Evolutionary conservation across 2,329 filamentous ascomycete genomes (phyloP).

Genomic region (Aspergillus carbonarius): DNA sequence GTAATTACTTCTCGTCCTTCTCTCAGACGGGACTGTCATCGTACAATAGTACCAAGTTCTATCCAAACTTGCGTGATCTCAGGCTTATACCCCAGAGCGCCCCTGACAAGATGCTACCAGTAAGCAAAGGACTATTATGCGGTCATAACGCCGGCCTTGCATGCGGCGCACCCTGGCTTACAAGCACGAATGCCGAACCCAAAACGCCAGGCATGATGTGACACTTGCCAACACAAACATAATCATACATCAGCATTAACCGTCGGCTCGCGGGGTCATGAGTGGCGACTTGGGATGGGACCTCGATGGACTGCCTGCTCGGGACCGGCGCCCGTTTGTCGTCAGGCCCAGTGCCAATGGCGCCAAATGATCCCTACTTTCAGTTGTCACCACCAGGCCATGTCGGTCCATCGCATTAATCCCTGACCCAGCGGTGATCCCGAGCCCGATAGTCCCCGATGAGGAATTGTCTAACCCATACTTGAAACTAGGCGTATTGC

Average conservation of each 20-base stretch:
- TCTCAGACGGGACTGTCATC: too few relatives aligned
- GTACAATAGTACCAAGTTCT: too few relatives aligned
- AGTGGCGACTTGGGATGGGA: conserved; percentile 37
- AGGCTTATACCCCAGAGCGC: not conserved
- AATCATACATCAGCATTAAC: conserved; percentile 27
- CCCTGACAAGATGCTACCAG: conserved; percentile 18
- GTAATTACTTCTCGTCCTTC: too few relatives aligned
- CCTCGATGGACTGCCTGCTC: conserved; percentile 51
- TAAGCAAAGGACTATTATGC: conserved; percentile 19
- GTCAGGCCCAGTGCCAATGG: conserved; percentile 53
- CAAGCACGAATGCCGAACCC: conserved; percentile 20
- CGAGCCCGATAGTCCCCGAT: conserved; percentile 37
- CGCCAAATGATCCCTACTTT: conserved; percentile 77
- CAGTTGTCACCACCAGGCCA: conserved; percentile 76
- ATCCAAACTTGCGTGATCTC: too few relatives aligned
- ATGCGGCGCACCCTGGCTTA: conserved; percentile 8
- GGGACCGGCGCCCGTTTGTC: conserved; percentile 45
- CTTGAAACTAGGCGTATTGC: conserved; percentile 35
- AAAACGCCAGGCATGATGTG: conserved; percentile 9
- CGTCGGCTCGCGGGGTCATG: conserved; percentile 36
- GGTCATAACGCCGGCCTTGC: not conserved
- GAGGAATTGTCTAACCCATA: conserved; percentile 43
- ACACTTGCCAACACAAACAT: conserved; percentile 12
- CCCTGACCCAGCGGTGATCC: conserved; percentile 33
- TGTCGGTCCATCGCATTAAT: conserved; percentile 58